Evolutionary conservation across 2,329 filamentous ascomycete species (phyloP).

Genomic region (Colletotrichum navitas): DNA sequence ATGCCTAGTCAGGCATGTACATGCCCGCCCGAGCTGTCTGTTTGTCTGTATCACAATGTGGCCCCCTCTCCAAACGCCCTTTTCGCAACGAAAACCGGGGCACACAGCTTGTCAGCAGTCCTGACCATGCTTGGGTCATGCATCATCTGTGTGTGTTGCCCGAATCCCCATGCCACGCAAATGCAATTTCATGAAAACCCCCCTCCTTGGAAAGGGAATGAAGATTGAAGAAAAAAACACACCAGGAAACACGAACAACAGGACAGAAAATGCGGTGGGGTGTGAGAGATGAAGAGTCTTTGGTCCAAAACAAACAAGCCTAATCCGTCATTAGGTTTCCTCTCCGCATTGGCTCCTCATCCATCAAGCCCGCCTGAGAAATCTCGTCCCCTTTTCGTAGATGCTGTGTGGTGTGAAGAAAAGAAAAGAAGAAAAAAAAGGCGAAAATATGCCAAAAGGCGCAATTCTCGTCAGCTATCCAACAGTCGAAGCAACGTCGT

Average conservation of each 20-base stretch:
- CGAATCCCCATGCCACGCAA: slow-evolving; percentile 35
- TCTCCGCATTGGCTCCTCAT: neutral
- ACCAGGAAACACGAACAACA: slow-evolving; percentile 4
- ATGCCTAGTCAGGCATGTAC: slow-evolving; percentile 22
- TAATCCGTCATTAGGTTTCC: slow-evolving; percentile 11
- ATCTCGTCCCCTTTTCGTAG: slow-evolving; percentile 19
- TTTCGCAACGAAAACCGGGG: slow-evolving; percentile 16
- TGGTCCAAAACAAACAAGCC: slow-evolving; percentile 18
- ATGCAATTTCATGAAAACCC: slow-evolving; percentile 38
- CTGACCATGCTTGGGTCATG: slow-evolving; percentile 4
- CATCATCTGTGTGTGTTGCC: slow-evolving; percentile 1
- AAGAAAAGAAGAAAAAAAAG: slow-evolving; percentile 4
- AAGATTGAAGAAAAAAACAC: neutral
- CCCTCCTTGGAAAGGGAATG: neutral
- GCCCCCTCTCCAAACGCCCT: slow-evolving; percentile 25
- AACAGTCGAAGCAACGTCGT: slow-evolving; percentile 15
- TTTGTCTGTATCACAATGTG: slow-evolving; percentile 10
- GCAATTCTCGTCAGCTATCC: slow-evolving; percentile 25
- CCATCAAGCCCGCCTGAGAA: slow-evolving; percentile 17
- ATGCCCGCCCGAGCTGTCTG: slow-evolving; percentile 1
- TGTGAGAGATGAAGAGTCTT: slow-evolving; percentile 22
- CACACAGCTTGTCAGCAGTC: neutral
- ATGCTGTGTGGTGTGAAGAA: slow-evolving; percentile 24
- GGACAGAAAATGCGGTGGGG: slow-evolving; percentile 17
- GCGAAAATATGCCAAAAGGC: slow-evolving; percentile 22